Percentiles rank a stretch among this genome's conserved stretches.
Conservation (phyloP, 1,284 basidiomycete species). For the Cryptococcus deneoformans region DNA sequence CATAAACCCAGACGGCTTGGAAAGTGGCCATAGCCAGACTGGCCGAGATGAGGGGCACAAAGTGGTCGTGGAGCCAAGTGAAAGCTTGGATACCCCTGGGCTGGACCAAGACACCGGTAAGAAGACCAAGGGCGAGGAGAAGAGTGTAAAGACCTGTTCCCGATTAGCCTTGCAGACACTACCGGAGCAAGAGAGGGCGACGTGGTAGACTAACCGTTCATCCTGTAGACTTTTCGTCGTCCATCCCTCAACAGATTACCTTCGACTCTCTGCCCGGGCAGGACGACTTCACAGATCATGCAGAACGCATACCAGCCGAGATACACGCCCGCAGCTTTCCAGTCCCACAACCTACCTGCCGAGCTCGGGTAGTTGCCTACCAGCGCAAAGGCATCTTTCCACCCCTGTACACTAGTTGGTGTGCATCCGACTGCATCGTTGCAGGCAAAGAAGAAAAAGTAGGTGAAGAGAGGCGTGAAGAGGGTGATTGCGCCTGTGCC, state of each 20-base stretch:
- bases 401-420: slow-evolving; percentile 13
- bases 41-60: slow-evolving; percentile 84
- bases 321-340: slow-evolving; percentile 71
- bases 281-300: slow-evolving; percentile 73
- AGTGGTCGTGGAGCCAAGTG: slow-evolving; percentile 89
- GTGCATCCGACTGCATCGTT: slow-evolving; percentile 74
- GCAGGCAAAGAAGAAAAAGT: slow-evolving; percentile 81
- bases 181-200: background rate
- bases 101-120: slow-evolving; percentile 60
- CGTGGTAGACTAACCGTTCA: slow-evolving; percentile 68
- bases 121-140: slow-evolving; percentile 70
- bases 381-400: slow-evolving; percentile 14
- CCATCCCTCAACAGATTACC: slow-evolving; percentile 79
- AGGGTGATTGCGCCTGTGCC: slow-evolving; percentile 73
- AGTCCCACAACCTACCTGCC: slow-evolving; percentile 66
- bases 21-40: slow-evolving; percentile 72
- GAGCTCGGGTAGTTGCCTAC: slow-evolving; percentile 32
- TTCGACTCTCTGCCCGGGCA: slow-evolving; percentile 83
- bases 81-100: slow-evolving; percentile 74
- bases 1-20: slow-evolving; percentile 74
- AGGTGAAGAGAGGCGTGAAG: slow-evolving; percentile 69
- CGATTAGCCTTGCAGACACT: no score
- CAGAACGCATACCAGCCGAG: slow-evolving; percentile 87
- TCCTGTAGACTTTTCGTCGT: slow-evolving; percentile 78
- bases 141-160: slow-evolving; percentile 78